phyloP scores from a whole-genome alignment of 352 stramenopile genomes.

The Phytophthora capsici region DNA sequence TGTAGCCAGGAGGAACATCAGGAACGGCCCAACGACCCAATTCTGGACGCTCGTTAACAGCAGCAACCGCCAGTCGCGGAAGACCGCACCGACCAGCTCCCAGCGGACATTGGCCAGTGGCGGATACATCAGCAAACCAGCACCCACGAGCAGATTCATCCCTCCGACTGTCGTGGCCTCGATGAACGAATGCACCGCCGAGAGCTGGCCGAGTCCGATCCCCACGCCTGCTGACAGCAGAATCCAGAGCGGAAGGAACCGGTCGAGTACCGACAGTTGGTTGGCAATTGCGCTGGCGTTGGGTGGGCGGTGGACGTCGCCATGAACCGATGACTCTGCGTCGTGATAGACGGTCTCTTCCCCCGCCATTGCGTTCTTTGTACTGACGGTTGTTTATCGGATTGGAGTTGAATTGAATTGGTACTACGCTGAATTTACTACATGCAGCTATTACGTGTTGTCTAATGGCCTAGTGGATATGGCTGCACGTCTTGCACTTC shows the following conservation, averaged over 20 bases:
- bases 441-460: too few relatives aligned
- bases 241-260: constrained; percentile 72
- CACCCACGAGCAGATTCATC: constrained; percentile 62
- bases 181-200: constrained; percentile 48
- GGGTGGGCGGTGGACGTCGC: too few relatives aligned
- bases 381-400: too few relatives aligned
- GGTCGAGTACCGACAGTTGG: constrained; percentile 57
- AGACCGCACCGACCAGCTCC: constrained; percentile 49
- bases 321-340: too few relatives aligned
- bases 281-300: too few relatives aligned
- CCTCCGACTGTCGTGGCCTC: constrained; percentile 49
- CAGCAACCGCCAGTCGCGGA: constrained; percentile 57
- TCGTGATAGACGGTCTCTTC: constrained; percentile 8
- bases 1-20: constrained; percentile 63
- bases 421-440: too few relatives aligned
- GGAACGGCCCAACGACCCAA: constrained; percentile 58
- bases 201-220: constrained; percentile 53
- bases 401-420: too few relatives aligned
- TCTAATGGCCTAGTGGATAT: constrained; percentile 44
- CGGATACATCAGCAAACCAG: constrained; percentile 71
- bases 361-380: background rate
- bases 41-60: constrained; percentile 65
- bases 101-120: constrained; percentile 62
- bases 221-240: constrained; percentile 45
- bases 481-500: constrained; percentile 64